phyloP scores from a whole-genome alignment of 140 eudicot species.

The Erigeron philadelphicus region DNA sequence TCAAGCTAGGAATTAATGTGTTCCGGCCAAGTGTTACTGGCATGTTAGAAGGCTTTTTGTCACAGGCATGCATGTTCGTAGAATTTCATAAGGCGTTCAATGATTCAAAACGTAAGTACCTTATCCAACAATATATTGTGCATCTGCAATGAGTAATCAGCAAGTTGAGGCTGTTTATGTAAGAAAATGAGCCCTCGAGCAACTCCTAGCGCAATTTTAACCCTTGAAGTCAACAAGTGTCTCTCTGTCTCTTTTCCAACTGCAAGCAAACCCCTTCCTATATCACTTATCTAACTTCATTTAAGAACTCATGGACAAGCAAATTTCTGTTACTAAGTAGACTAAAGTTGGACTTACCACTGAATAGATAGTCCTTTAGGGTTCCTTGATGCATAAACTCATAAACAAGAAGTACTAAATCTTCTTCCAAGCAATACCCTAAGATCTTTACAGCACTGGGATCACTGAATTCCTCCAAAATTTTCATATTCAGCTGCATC shows the following conservation, averaged over 20 bases:
- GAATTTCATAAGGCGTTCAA: background rate
- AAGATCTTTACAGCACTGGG: slow-evolving; percentile 30
- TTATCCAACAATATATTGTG: slow-evolving; percentile 28
- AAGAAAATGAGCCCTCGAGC: slow-evolving; percentile 32
- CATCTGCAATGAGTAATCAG: slow-evolving; percentile 22
- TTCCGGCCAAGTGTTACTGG: background rate
- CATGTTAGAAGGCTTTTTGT: background rate
- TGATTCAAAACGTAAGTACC: slow-evolving; percentile 16
- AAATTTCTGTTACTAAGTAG: background rate
- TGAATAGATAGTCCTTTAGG: slow-evolving; percentile 22
- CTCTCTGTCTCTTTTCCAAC: slow-evolving; percentile 16
- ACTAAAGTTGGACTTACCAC: slow-evolving; percentile 21
- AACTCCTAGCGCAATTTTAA: slow-evolving; percentile 29
- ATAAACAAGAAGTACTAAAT: slow-evolving; percentile 17
- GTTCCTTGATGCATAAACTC: slow-evolving; percentile 33
- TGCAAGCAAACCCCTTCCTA: slow-evolving; percentile 13
- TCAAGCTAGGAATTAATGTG: background rate
- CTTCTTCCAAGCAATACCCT: slow-evolving; percentile 24
- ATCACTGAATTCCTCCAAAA: slow-evolving; percentile 22
- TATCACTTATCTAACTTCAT: background rate
- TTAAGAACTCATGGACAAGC: slow-evolving; percentile 4
- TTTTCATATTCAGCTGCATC: slow-evolving; percentile 22
- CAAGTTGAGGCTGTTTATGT: slow-evolving; percentile 23
- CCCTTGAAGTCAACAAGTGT: slow-evolving; percentile 16
- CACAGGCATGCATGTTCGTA: background rate